Conservation (phyloP, 352 stramenopile genomes). For the Pythium chondricola region DNA sequence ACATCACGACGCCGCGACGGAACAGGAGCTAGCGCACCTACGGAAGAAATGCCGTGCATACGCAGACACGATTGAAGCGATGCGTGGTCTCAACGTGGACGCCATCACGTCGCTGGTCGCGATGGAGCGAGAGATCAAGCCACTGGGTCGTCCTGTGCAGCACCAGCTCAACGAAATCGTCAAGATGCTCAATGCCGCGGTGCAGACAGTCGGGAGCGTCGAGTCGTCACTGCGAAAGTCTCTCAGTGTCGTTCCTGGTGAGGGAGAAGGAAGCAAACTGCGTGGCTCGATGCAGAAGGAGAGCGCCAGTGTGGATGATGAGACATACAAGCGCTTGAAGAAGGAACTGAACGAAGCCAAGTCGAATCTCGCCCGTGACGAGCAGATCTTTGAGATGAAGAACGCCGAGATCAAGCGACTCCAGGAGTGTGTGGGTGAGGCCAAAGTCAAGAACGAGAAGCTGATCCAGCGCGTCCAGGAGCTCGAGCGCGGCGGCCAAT, state of each 20-base stretch:
- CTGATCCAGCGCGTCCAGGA: slow-evolving; percentile 63
- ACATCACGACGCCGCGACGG: neutral
- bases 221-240: slow-evolving; percentile 24
- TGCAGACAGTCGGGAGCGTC: slow-evolving; percentile 54
- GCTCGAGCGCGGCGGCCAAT: slow-evolving; percentile 51
- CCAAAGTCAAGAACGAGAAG: slow-evolving; percentile 72
- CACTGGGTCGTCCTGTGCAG: slow-evolving; percentile 60
- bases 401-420: slow-evolving; percentile 64
- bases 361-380: slow-evolving; percentile 57
- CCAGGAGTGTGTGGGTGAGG: slow-evolving; percentile 46
- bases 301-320: slow-evolving; percentile 7
- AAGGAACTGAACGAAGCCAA: slow-evolving; percentile 64
- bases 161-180: slow-evolving; percentile 80
- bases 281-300: neutral
- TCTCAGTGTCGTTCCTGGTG: slow-evolving; percentile 8
- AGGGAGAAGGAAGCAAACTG: slow-evolving; percentile 7
- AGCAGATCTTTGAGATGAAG: slow-evolving; percentile 86
- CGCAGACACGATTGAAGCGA: slow-evolving; percentile 44
- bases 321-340: slow-evolving; percentile 29
- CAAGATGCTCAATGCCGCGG: slow-evolving; percentile 61
- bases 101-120: slow-evolving; percentile 63
- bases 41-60: slow-evolving; percentile 35
- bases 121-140: slow-evolving; percentile 73
- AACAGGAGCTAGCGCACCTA: slow-evolving; percentile 28
- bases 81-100: slow-evolving; percentile 54